phyloP scores from a whole-genome alignment of 2,329 filamentous ascomycete genomes.

The Xylaria sp. region DNA sequence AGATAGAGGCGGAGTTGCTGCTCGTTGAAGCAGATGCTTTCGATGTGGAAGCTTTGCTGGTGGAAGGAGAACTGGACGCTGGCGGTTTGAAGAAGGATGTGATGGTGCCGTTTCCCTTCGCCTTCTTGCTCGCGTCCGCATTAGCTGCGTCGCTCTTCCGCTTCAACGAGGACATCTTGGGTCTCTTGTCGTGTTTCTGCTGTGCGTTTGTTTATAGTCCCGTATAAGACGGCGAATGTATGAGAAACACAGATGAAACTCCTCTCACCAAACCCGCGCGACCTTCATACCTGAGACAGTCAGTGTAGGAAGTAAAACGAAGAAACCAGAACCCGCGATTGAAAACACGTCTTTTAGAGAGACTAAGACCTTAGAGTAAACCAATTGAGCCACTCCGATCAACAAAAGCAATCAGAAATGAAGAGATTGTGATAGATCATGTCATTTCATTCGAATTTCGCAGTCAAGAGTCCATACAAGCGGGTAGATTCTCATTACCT shows the following conservation, averaged over 20 bases:
- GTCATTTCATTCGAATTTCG: neutral
- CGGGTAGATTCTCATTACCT: neutral
- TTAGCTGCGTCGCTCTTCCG: conserved; percentile 54
- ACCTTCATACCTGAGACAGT: too few relatives aligned
- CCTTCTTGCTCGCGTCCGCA: conserved; percentile 63
- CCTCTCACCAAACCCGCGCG: neutral
- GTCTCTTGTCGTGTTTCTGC: neutral
- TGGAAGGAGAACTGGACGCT: conserved; percentile 38
- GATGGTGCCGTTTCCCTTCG: conserved; percentile 71
- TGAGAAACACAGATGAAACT: neutral
- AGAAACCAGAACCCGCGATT: too few relatives aligned
- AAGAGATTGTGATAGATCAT: too few relatives aligned
- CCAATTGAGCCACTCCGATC: too few relatives aligned
- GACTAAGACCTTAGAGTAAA: too few relatives aligned
- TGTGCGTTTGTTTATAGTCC: neutral
- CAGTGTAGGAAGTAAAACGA: too few relatives aligned
- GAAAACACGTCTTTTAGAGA: too few relatives aligned
- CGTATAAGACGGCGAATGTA: neutral
- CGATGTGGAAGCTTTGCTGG: conserved; percentile 15
- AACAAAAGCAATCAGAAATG: too few relatives aligned
- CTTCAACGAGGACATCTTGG: conserved; percentile 55
- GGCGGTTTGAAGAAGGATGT: conserved; percentile 82
- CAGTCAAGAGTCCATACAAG: neutral
- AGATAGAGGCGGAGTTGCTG: conserved; percentile 25
- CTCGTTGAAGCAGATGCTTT: conserved; percentile 19